Base-by-base conservation (phyloP, 352 stramenopile genomes). In the Globisporangium irregulare region DNA sequence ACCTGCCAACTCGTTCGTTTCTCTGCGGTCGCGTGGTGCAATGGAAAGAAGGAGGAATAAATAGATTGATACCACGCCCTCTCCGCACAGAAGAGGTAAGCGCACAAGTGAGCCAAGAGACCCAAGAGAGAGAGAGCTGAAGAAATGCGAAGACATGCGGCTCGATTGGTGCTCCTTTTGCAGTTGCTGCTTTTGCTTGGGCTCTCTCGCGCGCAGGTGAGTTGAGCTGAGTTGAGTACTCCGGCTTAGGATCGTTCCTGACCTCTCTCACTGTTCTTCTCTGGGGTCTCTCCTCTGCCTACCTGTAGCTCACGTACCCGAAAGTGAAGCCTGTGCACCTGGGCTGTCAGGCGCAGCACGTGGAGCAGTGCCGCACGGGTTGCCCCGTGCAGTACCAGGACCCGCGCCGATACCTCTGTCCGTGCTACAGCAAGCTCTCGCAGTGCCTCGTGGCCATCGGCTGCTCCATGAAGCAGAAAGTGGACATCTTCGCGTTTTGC, bases 401-500 rank as follows among this genome's bases (percentile, higher is more conserved):
- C 71, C 50, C 72, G 22, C 60, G 43, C 9, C 75, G 79, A 22
- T 91, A 77, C 64, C 74, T 86, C 27, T 93, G 82, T 70, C 84
- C 79, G 15, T 93, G 84, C 69, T 93, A 90, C 73, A 93, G 85
- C 71, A 91, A 91, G 66, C 63, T 93, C 25, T 78, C 74, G 9
- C 73, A 83, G 53, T 93, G 85, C 60, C 74, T 91, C 43, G 80
- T 90, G 34, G 66, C 78, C 22, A 81, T 91, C 34, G 81, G 85
- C 43, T 93, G 85, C 68, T 81, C 69, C 38, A 79, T 89, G 71
- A 77, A 77, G 61, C 82, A 93, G 59, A 85, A 83, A 48, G 69
- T 86, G 56, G 80, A 90, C 22, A 75, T 90, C 18, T 82, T 89
- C 41, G 63, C 78, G 36, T 87, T 89, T 58, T 93, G 85, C 76